Evolutionary conservation across 2,329 filamentous ascomycete species (phyloP).

Genomic region (Zasmidium citrigriseum): DNA sequence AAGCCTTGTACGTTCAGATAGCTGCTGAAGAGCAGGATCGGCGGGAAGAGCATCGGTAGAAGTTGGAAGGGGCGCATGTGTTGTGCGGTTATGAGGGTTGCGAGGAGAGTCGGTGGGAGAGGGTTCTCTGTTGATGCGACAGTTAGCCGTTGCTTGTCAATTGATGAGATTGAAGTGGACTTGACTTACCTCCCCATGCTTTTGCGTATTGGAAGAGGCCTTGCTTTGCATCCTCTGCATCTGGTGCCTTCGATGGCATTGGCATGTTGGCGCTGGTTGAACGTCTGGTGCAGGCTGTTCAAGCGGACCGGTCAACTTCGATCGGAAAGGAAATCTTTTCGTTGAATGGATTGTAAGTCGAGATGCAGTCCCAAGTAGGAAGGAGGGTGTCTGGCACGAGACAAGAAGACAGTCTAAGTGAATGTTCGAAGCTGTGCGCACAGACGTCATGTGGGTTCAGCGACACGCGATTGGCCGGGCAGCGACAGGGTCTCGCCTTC

Average conservation of each 20-base stretch:
- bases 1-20: constrained; percentile 66
- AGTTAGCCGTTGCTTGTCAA: neutral
- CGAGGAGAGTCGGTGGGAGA: constrained; percentile 64
- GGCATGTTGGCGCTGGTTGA: constrained; percentile 28
- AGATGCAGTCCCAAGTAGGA: neutral
- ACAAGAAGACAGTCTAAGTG: constrained; percentile 4
- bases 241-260: constrained; percentile 43
- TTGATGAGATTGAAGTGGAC: constrained; percentile 14
- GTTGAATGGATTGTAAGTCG: too few relatives aligned
- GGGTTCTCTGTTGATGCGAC: constrained; percentile 56
- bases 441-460: constrained; percentile 8
- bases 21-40: constrained; percentile 64
- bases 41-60: constrained; percentile 68
- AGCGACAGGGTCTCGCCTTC: constrained; percentile 3
- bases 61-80: constrained; percentile 66
- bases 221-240: constrained; percentile 40
- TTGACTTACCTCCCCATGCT: constrained; percentile 54
- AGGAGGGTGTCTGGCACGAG: constrained; percentile 1
- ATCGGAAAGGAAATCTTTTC: too few relatives aligned
- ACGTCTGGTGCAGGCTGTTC: neutral
- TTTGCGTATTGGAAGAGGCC: constrained; percentile 47
- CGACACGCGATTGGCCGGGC: neutral
- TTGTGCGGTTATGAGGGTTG: constrained; percentile 66
- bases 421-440: constrained; percentile 6
- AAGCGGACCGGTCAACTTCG: too few relatives aligned